phyloP scores from a whole-genome alignment of 768 basidiomycete genomes.

The Hydnomerulius pinastri region DNA sequence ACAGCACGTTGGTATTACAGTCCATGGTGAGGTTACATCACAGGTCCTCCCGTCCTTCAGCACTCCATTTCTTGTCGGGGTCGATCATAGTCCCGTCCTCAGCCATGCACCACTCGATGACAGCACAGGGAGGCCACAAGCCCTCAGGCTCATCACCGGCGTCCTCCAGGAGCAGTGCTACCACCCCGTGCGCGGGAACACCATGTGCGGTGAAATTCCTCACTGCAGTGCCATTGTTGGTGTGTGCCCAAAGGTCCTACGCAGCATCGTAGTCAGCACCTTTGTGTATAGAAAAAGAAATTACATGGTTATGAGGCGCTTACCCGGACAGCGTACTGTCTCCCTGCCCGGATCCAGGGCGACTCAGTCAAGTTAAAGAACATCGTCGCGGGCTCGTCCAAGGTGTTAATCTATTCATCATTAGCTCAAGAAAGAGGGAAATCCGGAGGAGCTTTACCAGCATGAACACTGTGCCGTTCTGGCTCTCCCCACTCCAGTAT shows the following conservation, averaged over 20 bases:
- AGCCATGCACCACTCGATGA: conserved; percentile 57
- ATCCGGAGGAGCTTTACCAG: conserved; percentile 38
- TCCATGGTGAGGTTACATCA: background rate
- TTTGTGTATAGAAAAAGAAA: background rate
- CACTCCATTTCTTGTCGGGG: conserved; percentile 27
- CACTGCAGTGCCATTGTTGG: conserved; percentile 65
- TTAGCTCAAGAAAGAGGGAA: background rate
- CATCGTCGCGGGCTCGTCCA: conserved; percentile 57
- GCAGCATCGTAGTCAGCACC: background rate
- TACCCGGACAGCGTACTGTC: conserved; percentile 66
- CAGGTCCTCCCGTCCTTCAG: conserved; percentile 11
- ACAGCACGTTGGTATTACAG: background rate
- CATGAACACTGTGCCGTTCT: conserved; percentile 70
- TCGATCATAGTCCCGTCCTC: conserved; percentile 54
- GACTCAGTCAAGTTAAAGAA: conserved; percentile 67
- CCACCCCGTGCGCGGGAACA: conserved; percentile 70
- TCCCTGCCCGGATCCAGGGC: conserved; percentile 69
- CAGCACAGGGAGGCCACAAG: conserved; percentile 56
- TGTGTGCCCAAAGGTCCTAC: conserved; percentile 75
- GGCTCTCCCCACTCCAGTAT: conserved; percentile 68
- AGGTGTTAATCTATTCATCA: conserved; percentile 52
- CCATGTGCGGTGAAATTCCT: conserved; percentile 53
- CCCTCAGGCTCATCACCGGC: conserved; percentile 67
- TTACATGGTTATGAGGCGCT: conserved; percentile 20
- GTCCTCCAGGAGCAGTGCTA: conserved; percentile 65